Evolutionary conservation across 2,329 filamentous ascomycete species (phyloP).

Genomic region (Pseudogymnoascus destructans): DNA sequence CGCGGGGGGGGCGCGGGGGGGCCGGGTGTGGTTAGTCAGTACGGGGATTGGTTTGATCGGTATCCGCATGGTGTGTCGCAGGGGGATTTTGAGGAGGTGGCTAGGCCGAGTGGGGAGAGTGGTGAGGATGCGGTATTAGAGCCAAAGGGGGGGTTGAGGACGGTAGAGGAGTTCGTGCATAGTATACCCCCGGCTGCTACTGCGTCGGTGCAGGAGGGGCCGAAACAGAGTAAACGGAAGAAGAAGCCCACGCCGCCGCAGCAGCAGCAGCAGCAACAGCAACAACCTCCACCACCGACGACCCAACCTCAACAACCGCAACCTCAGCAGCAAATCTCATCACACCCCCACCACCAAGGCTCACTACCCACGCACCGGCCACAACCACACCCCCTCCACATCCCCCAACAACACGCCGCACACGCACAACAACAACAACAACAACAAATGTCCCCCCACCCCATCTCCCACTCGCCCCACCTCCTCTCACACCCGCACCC

Average conservation of each 20-base stretch:
- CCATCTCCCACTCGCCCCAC: neutral
- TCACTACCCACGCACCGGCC: neutral
- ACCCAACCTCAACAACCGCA: neutral
- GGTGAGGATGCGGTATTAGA: slow-evolving; percentile 76
- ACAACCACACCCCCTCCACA: neutral
- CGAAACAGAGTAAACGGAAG: neutral
- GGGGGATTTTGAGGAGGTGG: slow-evolving; percentile 69
- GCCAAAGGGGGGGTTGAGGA: neutral
- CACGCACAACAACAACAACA: neutral
- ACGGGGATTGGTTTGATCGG: slow-evolving; percentile 92
- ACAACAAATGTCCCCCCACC: neutral
- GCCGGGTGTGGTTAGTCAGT: slow-evolving; percentile 65
- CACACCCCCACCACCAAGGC: neutral
- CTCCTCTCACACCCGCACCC: neutral
- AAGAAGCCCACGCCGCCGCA: neutral
- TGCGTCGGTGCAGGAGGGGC: neutral
- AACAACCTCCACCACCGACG: neutral
- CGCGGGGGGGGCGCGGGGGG: slow-evolving; percentile 42
- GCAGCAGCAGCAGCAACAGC: neutral
- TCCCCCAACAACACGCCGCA: neutral
- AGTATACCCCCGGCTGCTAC: neutral
- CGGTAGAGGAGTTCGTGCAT: slow-evolving; percentile 2
- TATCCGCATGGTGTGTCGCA: slow-evolving; percentile 87
- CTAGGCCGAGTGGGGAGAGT: slow-evolving; percentile 56
- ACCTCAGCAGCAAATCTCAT: neutral